Conservation (phyloP, 495 filamentous ascomycete genomes). For the Talaromyces trachyspermus region DNA sequence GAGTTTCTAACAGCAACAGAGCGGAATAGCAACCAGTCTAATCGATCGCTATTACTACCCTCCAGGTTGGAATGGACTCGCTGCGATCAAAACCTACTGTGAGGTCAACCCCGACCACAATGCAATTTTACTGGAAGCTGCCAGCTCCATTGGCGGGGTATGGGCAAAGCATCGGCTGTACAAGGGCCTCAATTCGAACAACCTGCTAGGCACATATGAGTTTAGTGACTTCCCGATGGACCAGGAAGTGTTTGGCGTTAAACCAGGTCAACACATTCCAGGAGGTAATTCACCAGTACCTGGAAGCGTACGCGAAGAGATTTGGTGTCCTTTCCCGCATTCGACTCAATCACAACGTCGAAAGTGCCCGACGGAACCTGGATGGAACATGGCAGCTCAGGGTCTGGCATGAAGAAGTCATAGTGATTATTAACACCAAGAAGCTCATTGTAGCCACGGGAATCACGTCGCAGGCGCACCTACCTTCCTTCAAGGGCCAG, state of each 20-base stretch:
- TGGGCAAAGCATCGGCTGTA: conserved; percentile 46
- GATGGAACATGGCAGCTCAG: no score
- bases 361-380: no score
- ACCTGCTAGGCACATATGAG: conserved; percentile 30
- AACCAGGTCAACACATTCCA: conserved; percentile 22
- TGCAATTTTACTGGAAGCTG: conserved; percentile 36
- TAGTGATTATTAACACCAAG: no score
- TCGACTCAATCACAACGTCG: no score
- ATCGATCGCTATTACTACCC: no score
- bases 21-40: no score
- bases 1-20: no score
- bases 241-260: conserved; percentile 17
- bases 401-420: no score
- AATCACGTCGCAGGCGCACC: conserved; percentile 53
- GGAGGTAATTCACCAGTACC: conserved; percentile 11
- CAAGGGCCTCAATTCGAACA: conserved; percentile 35
- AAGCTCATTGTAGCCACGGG: conserved; percentile 66
- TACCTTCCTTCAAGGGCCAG: conserved; percentile 42
- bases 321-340: conserved; percentile 7
- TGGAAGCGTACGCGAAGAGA: conserved; percentile 9
- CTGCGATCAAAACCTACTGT: neutral
- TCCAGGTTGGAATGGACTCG: conserved; percentile 16
- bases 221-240: conserved; percentile 28
- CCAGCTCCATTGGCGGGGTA: conserved; percentile 38
- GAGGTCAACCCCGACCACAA: neutral